Conservation (phyloP, 2,329 filamentous ascomycete species). For the Alternaria postmessia region DNA sequence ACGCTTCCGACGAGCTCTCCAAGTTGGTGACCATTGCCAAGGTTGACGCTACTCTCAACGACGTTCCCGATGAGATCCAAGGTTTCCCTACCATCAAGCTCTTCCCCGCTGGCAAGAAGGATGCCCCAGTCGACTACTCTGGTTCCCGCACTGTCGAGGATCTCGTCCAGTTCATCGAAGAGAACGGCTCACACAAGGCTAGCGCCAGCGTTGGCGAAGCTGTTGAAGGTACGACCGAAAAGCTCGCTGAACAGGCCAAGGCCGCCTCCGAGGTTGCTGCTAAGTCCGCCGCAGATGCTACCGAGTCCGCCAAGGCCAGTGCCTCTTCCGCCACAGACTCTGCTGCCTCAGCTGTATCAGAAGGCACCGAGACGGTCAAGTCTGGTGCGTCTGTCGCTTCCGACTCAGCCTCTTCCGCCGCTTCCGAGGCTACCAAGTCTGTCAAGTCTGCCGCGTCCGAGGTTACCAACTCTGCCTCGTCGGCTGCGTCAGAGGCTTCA, state of each 20-base stretch:
- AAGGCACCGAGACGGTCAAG: constrained; percentile 49
- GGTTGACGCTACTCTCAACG: constrained; percentile 95
- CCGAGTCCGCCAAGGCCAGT: constrained; percentile 56
- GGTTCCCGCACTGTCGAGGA: constrained; percentile 91
- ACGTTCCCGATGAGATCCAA: constrained; percentile 94
- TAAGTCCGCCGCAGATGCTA: constrained; percentile 46
- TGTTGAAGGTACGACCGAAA: constrained; percentile 50
- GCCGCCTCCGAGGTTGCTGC: constrained; percentile 43
- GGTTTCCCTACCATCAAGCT: constrained; percentile 99
- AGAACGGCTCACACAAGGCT: constrained; percentile 91
- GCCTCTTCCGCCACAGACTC: constrained; percentile 49
- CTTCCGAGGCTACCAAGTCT: constrained; percentile 42
- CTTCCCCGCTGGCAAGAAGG: constrained; percentile 90
- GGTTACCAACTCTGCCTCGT: constrained; percentile 36
- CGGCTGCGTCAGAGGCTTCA: constrained; percentile 38
- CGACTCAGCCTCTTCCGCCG: constrained; percentile 36
- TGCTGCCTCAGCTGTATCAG: constrained; percentile 41
- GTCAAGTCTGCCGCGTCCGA: constrained; percentile 42
- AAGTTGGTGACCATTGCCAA: constrained; percentile 77
- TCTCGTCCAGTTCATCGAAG: constrained; percentile 88
- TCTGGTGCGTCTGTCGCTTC: constrained; percentile 47
- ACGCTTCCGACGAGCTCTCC: constrained; percentile 59
- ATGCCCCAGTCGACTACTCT: constrained; percentile 82
- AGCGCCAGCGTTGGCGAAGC: constrained; percentile 62
- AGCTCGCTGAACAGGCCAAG: constrained; percentile 52